phyloP scores from a whole-genome alignment of 1,284 basidiomycete species.

The Mycena sp. region DNA sequence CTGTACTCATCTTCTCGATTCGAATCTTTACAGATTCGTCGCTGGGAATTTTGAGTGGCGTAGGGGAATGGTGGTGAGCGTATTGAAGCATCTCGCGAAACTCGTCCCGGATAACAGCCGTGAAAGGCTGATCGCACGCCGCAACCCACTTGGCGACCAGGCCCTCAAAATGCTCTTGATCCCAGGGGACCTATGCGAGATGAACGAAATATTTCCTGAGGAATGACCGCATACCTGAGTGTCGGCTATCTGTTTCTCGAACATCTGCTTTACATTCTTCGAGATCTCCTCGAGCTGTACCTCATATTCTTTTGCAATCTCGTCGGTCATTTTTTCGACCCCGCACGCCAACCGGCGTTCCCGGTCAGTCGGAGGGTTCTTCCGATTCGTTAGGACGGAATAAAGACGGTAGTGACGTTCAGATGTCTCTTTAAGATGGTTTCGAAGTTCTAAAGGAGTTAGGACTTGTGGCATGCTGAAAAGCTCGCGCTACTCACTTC shows the following conservation, averaged over 20 bases:
- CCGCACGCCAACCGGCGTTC: no score
- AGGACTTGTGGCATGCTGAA: no score
- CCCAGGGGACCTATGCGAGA: slow-evolving; percentile 3
- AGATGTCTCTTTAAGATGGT: no score
- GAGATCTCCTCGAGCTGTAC: not conserved
- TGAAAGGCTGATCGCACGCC: slow-evolving; percentile 33
- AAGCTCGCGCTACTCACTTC: no score
- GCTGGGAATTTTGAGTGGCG: slow-evolving; percentile 14
- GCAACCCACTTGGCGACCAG: slow-evolving; percentile 30
- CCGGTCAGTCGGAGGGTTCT: no score
- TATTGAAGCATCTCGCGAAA: slow-evolving; percentile 27
- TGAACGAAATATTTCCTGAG: not conserved
- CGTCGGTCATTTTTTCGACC: no score
- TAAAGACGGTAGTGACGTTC: no score
- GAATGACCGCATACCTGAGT: not conserved
- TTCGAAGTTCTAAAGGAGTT: no score
- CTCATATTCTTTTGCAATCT: no score
- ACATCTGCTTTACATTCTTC: slow-evolving; percentile 5
- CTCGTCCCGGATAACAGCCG: slow-evolving; percentile 25
- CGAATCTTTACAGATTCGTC: slow-evolving; percentile 3
- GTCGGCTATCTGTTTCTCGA: not conserved
- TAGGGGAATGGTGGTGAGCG: slow-evolving; percentile 4
- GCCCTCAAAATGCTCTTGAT: slow-evolving; percentile 15
- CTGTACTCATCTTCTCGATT: slow-evolving; percentile 22
- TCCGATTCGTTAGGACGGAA: no score